These are phyloP conservation scores for Myxozyma geophila DNA, from an alignment of 805 yeast species.

Conservation along the genomic window DNA sequence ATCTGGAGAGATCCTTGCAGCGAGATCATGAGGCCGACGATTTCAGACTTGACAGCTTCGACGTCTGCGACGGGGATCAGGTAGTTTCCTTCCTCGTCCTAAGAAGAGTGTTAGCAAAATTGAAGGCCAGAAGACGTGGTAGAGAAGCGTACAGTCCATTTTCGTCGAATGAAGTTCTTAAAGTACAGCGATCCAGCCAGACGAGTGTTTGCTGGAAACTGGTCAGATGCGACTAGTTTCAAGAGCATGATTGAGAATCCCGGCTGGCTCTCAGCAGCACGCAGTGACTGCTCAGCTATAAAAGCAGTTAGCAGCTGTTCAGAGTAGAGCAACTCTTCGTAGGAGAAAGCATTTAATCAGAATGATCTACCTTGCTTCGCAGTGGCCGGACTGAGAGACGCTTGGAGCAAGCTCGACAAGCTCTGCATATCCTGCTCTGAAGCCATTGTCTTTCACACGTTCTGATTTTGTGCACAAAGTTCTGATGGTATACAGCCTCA, in stretches of 20 bases:
- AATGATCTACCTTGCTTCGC: slow-evolving; percentile 31
- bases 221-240: slow-evolving; percentile 72
- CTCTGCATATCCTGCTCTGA: slow-evolving; percentile 20
- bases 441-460: slow-evolving; percentile 7
- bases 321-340: background rate
- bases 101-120: background rate
- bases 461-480: background rate
- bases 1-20: slow-evolving; percentile 74
- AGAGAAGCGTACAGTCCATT: slow-evolving; percentile 55
- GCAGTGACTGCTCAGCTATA: slow-evolving; percentile 61
- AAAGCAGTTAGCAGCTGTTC: background rate
- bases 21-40: slow-evolving; percentile 82
- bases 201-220: slow-evolving; percentile 59
- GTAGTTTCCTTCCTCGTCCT: slow-evolving; percentile 82
- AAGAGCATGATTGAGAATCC: slow-evolving; percentile 80
- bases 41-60: slow-evolving; percentile 68
- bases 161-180: slow-evolving; percentile 81
- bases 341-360: background rate
- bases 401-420: slow-evolving; percentile 26
- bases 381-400: slow-evolving; percentile 34
- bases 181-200: slow-evolving; percentile 89
- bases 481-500: too few species aligned
- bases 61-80: slow-evolving; percentile 65
- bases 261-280: slow-evolving; percentile 62
- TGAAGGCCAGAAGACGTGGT: background rate